Evolutionary conservation across 2,329 filamentous ascomycete genomes (phyloP).

Genomic region (Talaromyces sp.): DNA sequence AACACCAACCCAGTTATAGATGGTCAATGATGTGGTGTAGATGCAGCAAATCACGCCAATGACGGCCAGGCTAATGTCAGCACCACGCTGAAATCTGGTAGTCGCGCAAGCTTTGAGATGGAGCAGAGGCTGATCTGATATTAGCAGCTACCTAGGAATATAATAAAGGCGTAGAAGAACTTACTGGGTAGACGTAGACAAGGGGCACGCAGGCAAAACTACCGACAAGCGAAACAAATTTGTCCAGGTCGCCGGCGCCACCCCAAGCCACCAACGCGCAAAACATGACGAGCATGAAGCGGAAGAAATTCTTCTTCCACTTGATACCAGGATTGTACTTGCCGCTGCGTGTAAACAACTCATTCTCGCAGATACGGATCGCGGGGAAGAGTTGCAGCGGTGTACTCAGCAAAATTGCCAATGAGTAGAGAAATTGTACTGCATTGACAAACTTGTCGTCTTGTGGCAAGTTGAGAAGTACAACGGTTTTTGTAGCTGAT

Average conservation of each 20-base stretch:
- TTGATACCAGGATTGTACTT: slow-evolving; percentile 99
- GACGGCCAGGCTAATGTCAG: slow-evolving; percentile 72
- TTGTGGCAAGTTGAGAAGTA: slow-evolving; percentile 92
- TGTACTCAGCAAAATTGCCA: slow-evolving; percentile 93
- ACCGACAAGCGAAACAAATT: slow-evolving; percentile 93
- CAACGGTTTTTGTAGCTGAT: slow-evolving; percentile 91
- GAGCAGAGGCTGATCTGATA: slow-evolving; percentile 68
- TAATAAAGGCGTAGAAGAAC: slow-evolving; percentile 36
- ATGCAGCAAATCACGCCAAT: slow-evolving; percentile 85
- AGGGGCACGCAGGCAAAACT: slow-evolving; percentile 97
- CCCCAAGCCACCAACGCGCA: slow-evolving; percentile 88
- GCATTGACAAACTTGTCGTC: slow-evolving; percentile 92
- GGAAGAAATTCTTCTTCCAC: slow-evolving; percentile 98
- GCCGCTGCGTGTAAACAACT: slow-evolving; percentile 86
- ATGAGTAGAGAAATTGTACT: slow-evolving; percentile 95
- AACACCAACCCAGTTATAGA: slow-evolving; percentile 77
- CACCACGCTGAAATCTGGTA: slow-evolving; percentile 61
- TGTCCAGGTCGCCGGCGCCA: slow-evolving; percentile 89
- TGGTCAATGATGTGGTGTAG: slow-evolving; percentile 84
- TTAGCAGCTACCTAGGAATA: not conserved
- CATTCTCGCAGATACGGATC: slow-evolving; percentile 93
- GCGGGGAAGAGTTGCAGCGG: slow-evolving; percentile 96
- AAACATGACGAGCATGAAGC: slow-evolving; percentile 84
- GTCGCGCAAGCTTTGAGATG: slow-evolving; percentile 79
- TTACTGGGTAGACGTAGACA: slow-evolving; percentile 95